A percentile compares a stretch with the other conserved stretches of the same genome.
Evolutionary conservation across 2,329 filamentous ascomycete species (phyloP).

Genomic region (Shiraia bambusicola): DNA sequence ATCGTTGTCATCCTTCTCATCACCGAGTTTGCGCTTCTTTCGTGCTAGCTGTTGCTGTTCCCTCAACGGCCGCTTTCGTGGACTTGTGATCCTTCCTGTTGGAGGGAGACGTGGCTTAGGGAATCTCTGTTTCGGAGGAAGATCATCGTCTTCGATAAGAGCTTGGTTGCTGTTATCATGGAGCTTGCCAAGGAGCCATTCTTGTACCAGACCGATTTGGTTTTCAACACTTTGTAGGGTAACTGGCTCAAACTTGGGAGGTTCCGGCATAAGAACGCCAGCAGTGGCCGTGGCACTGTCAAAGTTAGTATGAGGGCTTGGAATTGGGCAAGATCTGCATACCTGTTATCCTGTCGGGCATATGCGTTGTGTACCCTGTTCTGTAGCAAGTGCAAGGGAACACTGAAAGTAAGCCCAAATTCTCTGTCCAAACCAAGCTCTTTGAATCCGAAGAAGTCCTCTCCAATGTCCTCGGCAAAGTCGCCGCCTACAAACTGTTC

Average conservation of each 20-base stretch:
- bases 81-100: slow-evolving; percentile 84
- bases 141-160: slow-evolving; percentile 89
- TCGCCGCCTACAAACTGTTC: slow-evolving; percentile 96
- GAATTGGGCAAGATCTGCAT: slow-evolving; percentile 26
- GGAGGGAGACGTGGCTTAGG: slow-evolving; percentile 63
- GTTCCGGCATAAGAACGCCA: slow-evolving; percentile 65
- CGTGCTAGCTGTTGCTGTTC: slow-evolving; percentile 82
- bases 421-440: slow-evolving; percentile 90
- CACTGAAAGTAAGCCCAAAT: slow-evolving; percentile 83
- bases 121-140: slow-evolving; percentile 85
- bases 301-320: slow-evolving; percentile 20
- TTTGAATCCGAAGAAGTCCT: slow-evolving; percentile 99
- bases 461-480: slow-evolving; percentile 95
- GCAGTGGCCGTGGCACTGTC: slow-evolving; percentile 60
- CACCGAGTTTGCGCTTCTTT: slow-evolving; percentile 75
- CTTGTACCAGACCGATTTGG: slow-evolving; percentile 84
- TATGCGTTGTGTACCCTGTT: slow-evolving; percentile 84
- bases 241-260: slow-evolving; percentile 73
- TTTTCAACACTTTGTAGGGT: slow-evolving; percentile 73
- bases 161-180: slow-evolving; percentile 80
- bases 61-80: slow-evolving; percentile 77
- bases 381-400: slow-evolving; percentile 91
- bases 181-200: slow-evolving; percentile 88
- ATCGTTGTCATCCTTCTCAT: slow-evolving; percentile 44
- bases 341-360: slow-evolving; percentile 70